Evolutionary conservation across 306 rosid genomes (phyloP), one percentile per base, ranked within the genome.

Genomic region (Echinosophora koreensis): DNA sequence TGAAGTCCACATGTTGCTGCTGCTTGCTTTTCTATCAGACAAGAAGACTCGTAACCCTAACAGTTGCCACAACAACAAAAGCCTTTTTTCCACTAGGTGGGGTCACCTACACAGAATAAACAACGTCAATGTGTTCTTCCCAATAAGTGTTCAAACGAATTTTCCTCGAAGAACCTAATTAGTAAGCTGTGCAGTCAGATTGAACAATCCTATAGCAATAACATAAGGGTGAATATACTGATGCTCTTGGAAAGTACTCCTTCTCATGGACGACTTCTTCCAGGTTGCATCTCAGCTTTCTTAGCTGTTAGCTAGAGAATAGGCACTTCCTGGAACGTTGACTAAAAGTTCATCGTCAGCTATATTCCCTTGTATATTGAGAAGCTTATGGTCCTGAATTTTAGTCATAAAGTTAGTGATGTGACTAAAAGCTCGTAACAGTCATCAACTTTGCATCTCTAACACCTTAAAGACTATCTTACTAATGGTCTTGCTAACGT

Each of bases 251-350:
- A 2, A 46, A 44, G 3, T 9, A 28, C 42, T 28, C 27, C 41
- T 46, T 56, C 15, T 65, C 44, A 52, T 47, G 17, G 67, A 73
- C 57, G 17, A 69, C 47, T 42, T 51, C 82, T 69, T 77, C 84
- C 38, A 69, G 28, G 50, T 49, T 77, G 60, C 85, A n/a, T 62
- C 74, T 70, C 78, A 70, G 35, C 66, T 66, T 79, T 57, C 77
- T 63, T 42, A 65, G 75, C 44, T 54, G 59, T 81, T 59, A 52
- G 68, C 89, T 44, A 22, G 66, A 46, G 97, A 77, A 83, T 94
- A 94, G 34, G 98, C 92, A 84, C 98, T 94, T 76, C 97, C 97
- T 8, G 98, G 97, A 82, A 94, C 98, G 79, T 78, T 81, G 76
- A 94, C 89, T 47, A 89, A 79, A 79, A 90, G 88, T 64, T 90